Evolutionary conservation across 2,329 filamentous ascomycete genomes (phyloP).

Genomic region (Blumeria hordei): DNA sequence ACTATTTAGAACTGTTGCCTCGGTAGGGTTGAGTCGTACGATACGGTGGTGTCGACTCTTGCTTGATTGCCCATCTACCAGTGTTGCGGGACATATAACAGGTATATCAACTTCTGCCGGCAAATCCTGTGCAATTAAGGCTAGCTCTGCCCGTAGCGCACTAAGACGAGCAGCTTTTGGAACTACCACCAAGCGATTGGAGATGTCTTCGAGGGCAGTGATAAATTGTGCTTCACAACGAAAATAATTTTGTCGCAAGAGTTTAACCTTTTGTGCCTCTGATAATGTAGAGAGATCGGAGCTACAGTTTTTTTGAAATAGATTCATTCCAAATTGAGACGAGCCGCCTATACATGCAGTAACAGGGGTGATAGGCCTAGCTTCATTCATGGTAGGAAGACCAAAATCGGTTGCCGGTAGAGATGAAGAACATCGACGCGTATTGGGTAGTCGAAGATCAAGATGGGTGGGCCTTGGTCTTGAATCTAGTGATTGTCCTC

Average conservation of each 20-base stretch:
- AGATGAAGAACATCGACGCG: slow-evolving; percentile 42
- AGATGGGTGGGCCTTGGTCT: slow-evolving; percentile 12
- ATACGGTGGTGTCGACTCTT: slow-evolving; percentile 63
- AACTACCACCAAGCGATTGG: slow-evolving; percentile 59
- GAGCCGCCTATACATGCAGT: slow-evolving; percentile 28
- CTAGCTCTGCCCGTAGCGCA: slow-evolving; percentile 57
- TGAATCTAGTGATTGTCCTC: slow-evolving; percentile 7
- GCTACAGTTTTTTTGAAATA: slow-evolving; percentile 38
- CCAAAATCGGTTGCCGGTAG: slow-evolving; percentile 36
- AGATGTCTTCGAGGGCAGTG: slow-evolving; percentile 60
- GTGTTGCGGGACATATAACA: slow-evolving; percentile 51
- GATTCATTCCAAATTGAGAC: slow-evolving; percentile 21
- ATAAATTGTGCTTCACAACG: slow-evolving; percentile 60
- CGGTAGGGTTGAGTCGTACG: slow-evolving; percentile 59
- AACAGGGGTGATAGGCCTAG: slow-evolving; percentile 31
- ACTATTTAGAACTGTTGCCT: slow-evolving; percentile 67
- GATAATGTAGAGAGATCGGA: slow-evolving; percentile 38
- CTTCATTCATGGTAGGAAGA: slow-evolving; percentile 23
- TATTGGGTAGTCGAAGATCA: slow-evolving; percentile 22
- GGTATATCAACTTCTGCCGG: slow-evolving; percentile 69
- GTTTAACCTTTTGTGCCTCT: slow-evolving; percentile 39
- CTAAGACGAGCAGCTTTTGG: slow-evolving; percentile 63
- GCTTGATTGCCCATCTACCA: slow-evolving; percentile 48
- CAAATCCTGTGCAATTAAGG: slow-evolving; percentile 56
- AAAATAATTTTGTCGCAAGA: slow-evolving; percentile 63